Evolutionary conservation across 192 early-diverging fungal species (phyloP).

Genomic region (Pilobolus umbonatus): DNA sequence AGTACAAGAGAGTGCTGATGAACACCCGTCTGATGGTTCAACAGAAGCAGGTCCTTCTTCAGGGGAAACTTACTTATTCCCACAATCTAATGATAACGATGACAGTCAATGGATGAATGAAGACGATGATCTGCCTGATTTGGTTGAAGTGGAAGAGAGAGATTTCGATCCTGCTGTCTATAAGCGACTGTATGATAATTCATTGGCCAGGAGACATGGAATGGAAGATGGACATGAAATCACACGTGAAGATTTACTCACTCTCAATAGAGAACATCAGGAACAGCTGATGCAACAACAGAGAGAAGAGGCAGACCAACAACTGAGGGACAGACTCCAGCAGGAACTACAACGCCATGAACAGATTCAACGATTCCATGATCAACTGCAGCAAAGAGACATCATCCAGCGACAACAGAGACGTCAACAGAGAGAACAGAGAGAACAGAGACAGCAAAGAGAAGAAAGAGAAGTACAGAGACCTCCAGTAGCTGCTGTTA

Average conservation of each 20-base stretch:
- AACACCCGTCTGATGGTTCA: not conserved
- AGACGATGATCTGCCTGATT: too few species aligned
- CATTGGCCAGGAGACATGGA: not conserved
- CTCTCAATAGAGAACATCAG: not conserved
- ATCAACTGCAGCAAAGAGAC: not conserved
- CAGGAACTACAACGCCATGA: not conserved
- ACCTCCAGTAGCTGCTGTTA: not conserved
- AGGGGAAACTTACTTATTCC: too few species aligned
- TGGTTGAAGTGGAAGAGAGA: too few species aligned
- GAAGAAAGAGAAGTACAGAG: not conserved
- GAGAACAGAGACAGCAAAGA: not conserved
- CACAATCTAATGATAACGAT: not conserved
- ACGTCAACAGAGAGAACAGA: not conserved
- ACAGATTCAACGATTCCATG: not conserved
- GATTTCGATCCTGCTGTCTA: not conserved
- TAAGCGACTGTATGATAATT: not conserved
- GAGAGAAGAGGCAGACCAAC: not conserved
- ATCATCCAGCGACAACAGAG: too few species aligned
- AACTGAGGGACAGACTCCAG: not conserved
- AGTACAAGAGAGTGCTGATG: not conserved
- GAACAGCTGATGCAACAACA: not conserved
- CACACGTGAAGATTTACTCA: too few species aligned
- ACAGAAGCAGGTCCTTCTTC: not conserved
- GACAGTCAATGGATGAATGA: not conserved
- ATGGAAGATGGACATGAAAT: not conserved